Conservation (phyloP, 129 eudicot genomes). For the Ambrosia artemisiifolia region DNA sequence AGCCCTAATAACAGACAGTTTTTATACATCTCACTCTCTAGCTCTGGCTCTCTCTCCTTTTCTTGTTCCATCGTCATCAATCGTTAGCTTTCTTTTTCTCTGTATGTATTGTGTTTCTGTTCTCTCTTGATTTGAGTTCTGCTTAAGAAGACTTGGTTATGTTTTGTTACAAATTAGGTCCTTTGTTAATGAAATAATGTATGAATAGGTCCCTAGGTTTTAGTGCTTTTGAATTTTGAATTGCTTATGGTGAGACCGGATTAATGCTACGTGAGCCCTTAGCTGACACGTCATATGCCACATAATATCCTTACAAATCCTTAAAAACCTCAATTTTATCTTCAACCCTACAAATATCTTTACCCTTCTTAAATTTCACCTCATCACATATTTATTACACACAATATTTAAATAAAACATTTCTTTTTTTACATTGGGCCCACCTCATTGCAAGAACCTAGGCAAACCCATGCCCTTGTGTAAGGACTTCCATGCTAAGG, state of each 20-base stretch:
- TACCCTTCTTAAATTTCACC: too few species aligned
- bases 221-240: constrained; percentile 33
- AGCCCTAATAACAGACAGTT: constrained; percentile 90
- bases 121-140: constrained; percentile 35
- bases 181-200: background rate
- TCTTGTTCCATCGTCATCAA: constrained; percentile 98
- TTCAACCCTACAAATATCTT: too few species aligned
- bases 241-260: constrained; percentile 34
- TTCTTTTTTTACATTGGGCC: too few species aligned
- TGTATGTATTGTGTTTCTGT: constrained; percentile 6
- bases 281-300: too few species aligned
- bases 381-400: too few species aligned
- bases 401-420: too few species aligned
- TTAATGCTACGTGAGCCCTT: constrained; percentile 37
- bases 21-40: constrained; percentile 97
- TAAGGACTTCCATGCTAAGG: too few species aligned
- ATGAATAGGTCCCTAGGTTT: constrained; percentile 6
- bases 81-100: constrained; percentile 23
- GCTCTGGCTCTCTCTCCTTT: constrained; percentile 94
- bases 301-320: too few species aligned
- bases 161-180: constrained; percentile 30
- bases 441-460: too few species aligned
- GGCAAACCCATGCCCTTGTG: too few species aligned
- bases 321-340: too few species aligned
- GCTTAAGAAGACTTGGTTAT: constrained; percentile 15